Evolutionary conservation across 371 early-diverging fungal genomes (phyloP).

Genomic region (Mycotypha africana): DNA sequence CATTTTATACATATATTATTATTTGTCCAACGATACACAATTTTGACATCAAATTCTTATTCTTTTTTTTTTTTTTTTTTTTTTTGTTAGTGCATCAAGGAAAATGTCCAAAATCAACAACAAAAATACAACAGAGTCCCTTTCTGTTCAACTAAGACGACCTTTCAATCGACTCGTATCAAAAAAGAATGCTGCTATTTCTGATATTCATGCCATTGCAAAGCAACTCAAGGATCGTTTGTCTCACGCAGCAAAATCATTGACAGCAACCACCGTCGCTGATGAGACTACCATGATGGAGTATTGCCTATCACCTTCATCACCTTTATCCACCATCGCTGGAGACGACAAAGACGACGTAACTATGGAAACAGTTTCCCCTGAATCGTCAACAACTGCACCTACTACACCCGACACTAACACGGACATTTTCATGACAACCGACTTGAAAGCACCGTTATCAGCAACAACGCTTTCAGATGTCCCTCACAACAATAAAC

Average conservation of each 20-base stretch:
- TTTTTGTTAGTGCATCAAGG: conserved; percentile 4
- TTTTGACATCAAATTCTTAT: conserved; percentile 18
- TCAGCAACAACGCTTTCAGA: background rate
- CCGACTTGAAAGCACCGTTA: background rate
- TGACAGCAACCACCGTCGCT: no score
- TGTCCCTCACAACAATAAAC: background rate
- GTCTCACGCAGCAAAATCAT: conserved; percentile 12
- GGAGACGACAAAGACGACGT: no score
- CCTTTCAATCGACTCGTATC: no score
- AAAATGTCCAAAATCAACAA: conserved; percentile 8
- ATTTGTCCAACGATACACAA: conserved; percentile 29
- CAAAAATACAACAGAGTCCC: background rate
- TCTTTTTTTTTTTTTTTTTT: no score
- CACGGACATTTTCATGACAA: background rate
- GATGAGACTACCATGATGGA: no score
- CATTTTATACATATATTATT: no score
- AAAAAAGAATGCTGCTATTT: conserved; percentile 1
- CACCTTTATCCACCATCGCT: no score
- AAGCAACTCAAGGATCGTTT: conserved; percentile 21
- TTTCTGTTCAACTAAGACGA: no score
- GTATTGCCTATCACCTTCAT: no score
- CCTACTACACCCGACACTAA: background rate
- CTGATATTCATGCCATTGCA: conserved; percentile 10
- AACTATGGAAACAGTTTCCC: no score
- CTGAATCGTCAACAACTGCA: background rate